These are phyloP conservation scores for Orbilia brochopaga DNA, from an alignment of 2,329 filamentous ascomycete genomes.

Conservation along the genomic window DNA sequence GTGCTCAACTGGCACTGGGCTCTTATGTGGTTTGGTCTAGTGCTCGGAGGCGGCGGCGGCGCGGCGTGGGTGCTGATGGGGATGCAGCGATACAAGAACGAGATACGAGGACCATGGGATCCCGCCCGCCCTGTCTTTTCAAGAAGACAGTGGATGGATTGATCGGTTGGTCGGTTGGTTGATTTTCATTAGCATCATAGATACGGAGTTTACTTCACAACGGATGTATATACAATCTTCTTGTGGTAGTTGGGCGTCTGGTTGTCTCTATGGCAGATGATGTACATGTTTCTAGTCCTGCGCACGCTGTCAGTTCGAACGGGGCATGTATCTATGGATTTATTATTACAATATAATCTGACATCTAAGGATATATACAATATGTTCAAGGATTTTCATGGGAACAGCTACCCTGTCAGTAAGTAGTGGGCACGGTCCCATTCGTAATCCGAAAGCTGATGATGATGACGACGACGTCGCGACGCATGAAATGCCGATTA, in stretches of 20 bases:
- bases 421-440: too few species aligned
- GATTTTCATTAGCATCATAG: constrained; percentile 6
- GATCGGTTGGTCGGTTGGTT: neutral
- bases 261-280: too few species aligned
- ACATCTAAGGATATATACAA: neutral
- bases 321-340: too few species aligned
- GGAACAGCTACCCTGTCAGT: neutral
- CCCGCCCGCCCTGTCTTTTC: constrained; percentile 82
- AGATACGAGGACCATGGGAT: constrained; percentile 98
- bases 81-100: constrained; percentile 97
- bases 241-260: neutral
- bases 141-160: constrained; percentile 66
- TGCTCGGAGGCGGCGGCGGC: constrained; percentile 81
- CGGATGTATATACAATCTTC: neutral
- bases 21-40: constrained; percentile 75
- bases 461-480: too few species aligned
- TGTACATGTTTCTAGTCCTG: too few species aligned
- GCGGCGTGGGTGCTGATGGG: constrained; percentile 99
- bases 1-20: constrained; percentile 66
- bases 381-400: neutral
- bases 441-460: neutral
- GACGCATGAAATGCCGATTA: neutral
- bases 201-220: constrained; percentile 17
- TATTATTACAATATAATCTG: too few species aligned
- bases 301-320: too few species aligned